phyloP scores from a whole-genome alignment of 2,329 filamentous ascomycete genomes.

The Eurotiales sp. region DNA sequence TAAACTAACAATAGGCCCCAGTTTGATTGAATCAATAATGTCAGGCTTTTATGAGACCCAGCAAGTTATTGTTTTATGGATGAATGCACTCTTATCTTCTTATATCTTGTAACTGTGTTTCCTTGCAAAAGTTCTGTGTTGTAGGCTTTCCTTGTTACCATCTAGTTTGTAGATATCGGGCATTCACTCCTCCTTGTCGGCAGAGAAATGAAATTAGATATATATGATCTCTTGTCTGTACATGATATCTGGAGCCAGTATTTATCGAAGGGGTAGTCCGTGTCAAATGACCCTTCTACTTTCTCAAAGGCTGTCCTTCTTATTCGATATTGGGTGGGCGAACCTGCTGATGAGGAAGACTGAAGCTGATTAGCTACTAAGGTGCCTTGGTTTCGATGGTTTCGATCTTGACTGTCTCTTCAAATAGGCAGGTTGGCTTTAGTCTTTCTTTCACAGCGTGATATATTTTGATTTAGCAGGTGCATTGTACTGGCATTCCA shows the following conservation, averaged over 20 bases:
- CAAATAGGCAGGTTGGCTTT: no score
- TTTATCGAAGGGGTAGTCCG: no score
- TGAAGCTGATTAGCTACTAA: neutral
- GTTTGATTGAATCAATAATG: slow-evolving; percentile 18
- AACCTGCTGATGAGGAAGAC: neutral
- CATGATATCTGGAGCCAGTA: no score
- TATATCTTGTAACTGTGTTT: neutral
- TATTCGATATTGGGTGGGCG: neutral
- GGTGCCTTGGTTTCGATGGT: neutral
- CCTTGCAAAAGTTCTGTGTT: neutral
- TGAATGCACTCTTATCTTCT: neutral
- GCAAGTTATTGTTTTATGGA: neutral
- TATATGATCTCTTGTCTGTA: no score
- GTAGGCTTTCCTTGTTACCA: neutral
- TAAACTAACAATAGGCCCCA: slow-evolving; percentile 12
- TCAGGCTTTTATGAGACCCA: neutral
- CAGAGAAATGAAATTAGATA: no score
- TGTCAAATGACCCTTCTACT: neutral
- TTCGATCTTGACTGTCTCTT: neutral
- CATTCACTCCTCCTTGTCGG: no score
- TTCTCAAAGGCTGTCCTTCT: neutral
- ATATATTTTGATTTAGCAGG: no score
- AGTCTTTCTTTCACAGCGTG: no score
- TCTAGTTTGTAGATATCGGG: neutral
- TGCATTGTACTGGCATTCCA: no score